Evolutionary conservation across 2,329 filamentous ascomycete genomes (phyloP), one percentile per base, ranked within the genome.

Genomic region (Neonectria sp.): DNA sequence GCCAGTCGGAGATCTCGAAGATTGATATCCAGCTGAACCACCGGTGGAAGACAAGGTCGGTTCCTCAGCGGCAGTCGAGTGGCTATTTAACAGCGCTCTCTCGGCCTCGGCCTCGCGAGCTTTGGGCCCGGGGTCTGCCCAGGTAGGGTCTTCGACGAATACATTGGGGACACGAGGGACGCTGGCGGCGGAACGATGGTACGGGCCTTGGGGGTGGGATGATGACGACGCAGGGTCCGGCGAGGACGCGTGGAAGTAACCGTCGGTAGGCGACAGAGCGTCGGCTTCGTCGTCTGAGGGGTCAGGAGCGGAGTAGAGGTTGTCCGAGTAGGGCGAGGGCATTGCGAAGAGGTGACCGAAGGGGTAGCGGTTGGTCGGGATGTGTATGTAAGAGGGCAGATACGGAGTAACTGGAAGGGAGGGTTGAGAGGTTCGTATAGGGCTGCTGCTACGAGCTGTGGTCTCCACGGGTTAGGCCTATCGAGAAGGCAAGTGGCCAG

Each of bases 231-330:
- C 69, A 13, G 60, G 67, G 57, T 65, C 71, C 24, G 72, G 73
- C 63, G 79, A 80, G 31, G 82, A 82, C 75, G 80, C 78, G 72
- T 81, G 80, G 74, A 88, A 88, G 81, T 86, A 86, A 40, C 85
- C 86, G 67, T 88, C 84, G n/a, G 84, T 82, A 45, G 86, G 86
- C 33, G 85, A 87, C 63, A 86, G 77, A 46, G 79, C 78, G 62
- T 81, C 78, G 60, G 77, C 60, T 33, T 81, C 73, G 45, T 81
- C 76, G 64, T 77, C 78, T 55, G 82, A 82, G 13, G 48, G 40
- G 76, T 83, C 81, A 59, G 76, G 73, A 68, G 77, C 79, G 65
- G 83, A 84, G 78, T 85, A 85, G 68, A 86, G 76, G 68, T 85
- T 81, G 75, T 86, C 84, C 29, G 84, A 82, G 76, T 85, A 84